phyloP scores from a whole-genome alignment of 305 asterid species.

The Fraxinus floribunda region DNA sequence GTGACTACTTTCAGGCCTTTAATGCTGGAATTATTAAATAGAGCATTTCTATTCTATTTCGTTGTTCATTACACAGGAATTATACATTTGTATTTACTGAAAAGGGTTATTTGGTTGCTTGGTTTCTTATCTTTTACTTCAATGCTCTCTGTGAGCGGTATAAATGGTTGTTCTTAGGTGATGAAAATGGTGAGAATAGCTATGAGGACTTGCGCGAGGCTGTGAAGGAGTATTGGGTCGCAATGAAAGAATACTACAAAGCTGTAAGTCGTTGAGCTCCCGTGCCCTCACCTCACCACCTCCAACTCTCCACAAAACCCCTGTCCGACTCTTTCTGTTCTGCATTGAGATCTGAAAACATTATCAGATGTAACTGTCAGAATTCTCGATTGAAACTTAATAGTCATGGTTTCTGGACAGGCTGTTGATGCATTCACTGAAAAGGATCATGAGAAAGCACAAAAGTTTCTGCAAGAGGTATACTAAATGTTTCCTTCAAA shows the following conservation, averaged over 20 bases:
- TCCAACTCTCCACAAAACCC: constrained; percentile 4
- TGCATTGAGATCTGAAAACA: neutral
- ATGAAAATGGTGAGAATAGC: constrained; percentile 42
- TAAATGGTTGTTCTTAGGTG: constrained; percentile 36
- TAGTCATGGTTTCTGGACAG: constrained; percentile 38
- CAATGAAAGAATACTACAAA: constrained; percentile 69
- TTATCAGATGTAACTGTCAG: neutral
- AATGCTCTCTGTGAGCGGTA: constrained; percentile 22
- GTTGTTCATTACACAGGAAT: constrained; percentile 14
- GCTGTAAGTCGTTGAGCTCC: constrained; percentile 48
- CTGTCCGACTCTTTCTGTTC: constrained; percentile 7
- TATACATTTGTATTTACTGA: constrained; percentile 19
- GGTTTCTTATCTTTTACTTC: constrained; percentile 23
- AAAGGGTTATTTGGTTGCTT: constrained; percentile 16
- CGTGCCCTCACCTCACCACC: neutral
- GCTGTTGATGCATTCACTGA: constrained; percentile 54
- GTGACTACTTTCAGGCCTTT: neutral
- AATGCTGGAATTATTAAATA: constrained; percentile 11
- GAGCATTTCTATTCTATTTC: constrained; percentile 5
- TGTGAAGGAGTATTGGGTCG: constrained; percentile 51
- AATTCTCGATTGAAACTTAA: constrained; percentile 17
- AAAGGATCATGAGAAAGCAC: constrained; percentile 42
- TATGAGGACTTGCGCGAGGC: constrained; percentile 61
- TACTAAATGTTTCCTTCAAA: constrained; percentile 20
- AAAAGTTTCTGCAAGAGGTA: constrained; percentile 59